phyloP scores from a whole-genome alignment of 345 rosid species.

The Gynandropsis gynandra region DNA sequence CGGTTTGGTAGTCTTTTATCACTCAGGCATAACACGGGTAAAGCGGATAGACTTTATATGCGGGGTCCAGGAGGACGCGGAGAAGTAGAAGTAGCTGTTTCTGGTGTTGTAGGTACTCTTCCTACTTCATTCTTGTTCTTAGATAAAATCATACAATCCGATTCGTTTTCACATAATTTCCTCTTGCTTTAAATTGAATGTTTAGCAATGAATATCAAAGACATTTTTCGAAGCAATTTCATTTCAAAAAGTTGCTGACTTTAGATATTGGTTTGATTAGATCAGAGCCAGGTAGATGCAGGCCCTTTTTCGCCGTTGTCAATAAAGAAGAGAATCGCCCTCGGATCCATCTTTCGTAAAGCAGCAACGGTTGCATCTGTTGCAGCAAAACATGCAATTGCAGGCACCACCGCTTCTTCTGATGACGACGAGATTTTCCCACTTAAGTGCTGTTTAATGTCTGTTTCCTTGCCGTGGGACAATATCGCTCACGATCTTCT shows the following conservation, averaged over 20 bases:
- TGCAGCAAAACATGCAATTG: constrained; percentile 94
- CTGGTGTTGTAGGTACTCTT: constrained; percentile 72
- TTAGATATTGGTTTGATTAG: constrained; percentile 42
- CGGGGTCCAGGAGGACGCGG: constrained; percentile 99
- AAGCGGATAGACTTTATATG: constrained; percentile 88
- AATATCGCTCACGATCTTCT: constrained; percentile 87
- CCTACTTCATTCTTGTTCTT: background rate
- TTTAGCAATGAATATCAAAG: too few relatives aligned
- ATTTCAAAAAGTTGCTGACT: too few relatives aligned
- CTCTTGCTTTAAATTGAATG: too few relatives aligned
- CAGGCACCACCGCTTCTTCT: constrained; percentile 66
- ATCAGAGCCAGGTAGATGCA: constrained; percentile 78
- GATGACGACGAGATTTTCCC: constrained; percentile 84
- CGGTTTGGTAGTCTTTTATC: constrained; percentile 78
- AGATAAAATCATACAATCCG: too few relatives aligned
- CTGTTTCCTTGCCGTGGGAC: constrained; percentile 93
- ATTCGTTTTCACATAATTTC: too few relatives aligned
- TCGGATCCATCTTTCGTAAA: constrained; percentile 74
- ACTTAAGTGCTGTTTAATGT: constrained; percentile 93
- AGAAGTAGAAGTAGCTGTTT: constrained; percentile 96
- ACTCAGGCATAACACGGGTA: constrained; percentile 58
- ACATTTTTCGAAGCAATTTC: too few relatives aligned
- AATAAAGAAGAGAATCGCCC: constrained; percentile 67
- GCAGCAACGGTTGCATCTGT: constrained; percentile 91
- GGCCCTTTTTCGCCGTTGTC: constrained; percentile 78